Evolutionary conservation across 106 monocot species (phyloP), one percentile per base, ranked within the genome.

Genomic region (Allium sativum): DNA sequence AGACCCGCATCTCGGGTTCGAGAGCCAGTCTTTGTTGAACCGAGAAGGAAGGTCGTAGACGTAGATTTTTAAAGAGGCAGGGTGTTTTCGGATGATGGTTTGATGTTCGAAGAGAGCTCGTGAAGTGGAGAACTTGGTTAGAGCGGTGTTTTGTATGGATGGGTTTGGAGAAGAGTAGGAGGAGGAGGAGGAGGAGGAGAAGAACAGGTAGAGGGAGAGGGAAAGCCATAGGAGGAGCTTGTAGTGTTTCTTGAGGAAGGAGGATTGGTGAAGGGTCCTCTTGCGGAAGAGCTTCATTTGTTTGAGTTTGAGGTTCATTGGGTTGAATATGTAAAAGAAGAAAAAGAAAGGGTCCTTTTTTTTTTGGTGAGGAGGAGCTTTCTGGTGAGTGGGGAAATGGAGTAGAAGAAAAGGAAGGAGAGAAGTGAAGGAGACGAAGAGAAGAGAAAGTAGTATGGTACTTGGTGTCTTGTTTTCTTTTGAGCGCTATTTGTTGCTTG

Each of bases 21-120:
- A 19, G 14, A 84, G 69, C 96, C 91, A 96, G 66, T 67, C 78
- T 8, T 22, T 42, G 70, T 87, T 87, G 74, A 65, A 87, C 19
- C 59, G n/a, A 2, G 77, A 10, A 13, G 96, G 91, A 7, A 96
- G 81, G 9, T 96, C 84, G 82, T 98, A 98, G 56, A 91, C 65
- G 69, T 82, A 98, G 71, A 98, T 84, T 52, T 44, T 62, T 21
- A 44, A 59, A 61, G 16, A 57, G 61, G 65, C 3, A 64, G 61
- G 48, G 20, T 13, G 21, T 1, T n/a, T 8, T 11, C 4, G 20
- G 8, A 48, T 0, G 42, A 40, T 70, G 21, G 72, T 67, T 8
- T 17, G 14, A 10, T 52, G 51, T 20, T 62, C 62, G 47, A 48
- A 20, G 43, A 62, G 62, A 62, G 62, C 62, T 47, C 62, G 19